These are phyloP conservation scores for Fusarium annulatum DNA, from an alignment of 2,329 filamentous ascomycete species.

Conservation along the genomic window DNA sequence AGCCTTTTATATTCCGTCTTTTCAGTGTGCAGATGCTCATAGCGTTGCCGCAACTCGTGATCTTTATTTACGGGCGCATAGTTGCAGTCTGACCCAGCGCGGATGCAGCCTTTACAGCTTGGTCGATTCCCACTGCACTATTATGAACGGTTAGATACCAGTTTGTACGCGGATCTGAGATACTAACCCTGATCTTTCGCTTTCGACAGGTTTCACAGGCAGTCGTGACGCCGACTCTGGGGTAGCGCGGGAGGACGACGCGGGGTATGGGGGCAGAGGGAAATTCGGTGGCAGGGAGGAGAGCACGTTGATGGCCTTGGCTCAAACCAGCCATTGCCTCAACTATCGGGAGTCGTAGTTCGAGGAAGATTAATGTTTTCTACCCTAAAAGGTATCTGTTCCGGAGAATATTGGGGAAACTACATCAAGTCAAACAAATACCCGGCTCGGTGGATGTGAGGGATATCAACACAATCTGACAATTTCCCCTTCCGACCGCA, in stretches of 20 bases:
- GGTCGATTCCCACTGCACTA: slow-evolving; percentile 19
- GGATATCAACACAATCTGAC: not conserved
- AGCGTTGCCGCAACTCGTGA: not conserved
- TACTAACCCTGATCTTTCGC: slow-evolving; percentile 1
- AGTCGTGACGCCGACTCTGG: not conserved
- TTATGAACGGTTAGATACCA: not conserved
- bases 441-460: rapidly evolving
- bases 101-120: not conserved
- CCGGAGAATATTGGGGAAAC: rapidly evolving
- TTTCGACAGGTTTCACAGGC: slow-evolving; percentile 16
- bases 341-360: rapidly evolving
- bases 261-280: not conserved
- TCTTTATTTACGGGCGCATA: not conserved
- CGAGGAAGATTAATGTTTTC: rapidly evolving
- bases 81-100: not conserved
- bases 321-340: not conserved
- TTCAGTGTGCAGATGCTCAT: not conserved
- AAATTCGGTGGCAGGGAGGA: not conserved
- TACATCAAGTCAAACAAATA: not conserved
- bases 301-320: not conserved
- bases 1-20: not conserved
- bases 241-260: not conserved
- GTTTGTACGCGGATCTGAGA: rapidly evolving
- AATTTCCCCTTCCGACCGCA: rapidly evolving
- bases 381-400: not conserved